Percentiles rank a stretch among this genome's conserved stretches.
phyloP scores from a whole-genome alignment of 2,329 filamentous ascomycete genomes.

The Whalleya microplaca region DNA sequence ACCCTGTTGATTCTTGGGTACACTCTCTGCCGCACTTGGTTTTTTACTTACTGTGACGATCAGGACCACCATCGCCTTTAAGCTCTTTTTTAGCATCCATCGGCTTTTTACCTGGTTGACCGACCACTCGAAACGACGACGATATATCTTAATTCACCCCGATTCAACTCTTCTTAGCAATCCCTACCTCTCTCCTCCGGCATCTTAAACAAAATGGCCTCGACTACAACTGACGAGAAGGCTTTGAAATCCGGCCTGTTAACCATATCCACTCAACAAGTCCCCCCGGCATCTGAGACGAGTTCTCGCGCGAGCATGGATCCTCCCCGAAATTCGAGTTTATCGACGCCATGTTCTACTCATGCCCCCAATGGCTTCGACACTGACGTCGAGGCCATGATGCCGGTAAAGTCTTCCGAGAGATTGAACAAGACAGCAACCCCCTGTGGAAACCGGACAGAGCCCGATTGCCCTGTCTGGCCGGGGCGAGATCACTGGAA shows the following conservation, averaged over 20 bases:
- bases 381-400: conserved; percentile 59
- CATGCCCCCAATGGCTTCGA: conserved; percentile 57
- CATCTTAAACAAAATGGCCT: conserved; percentile 20
- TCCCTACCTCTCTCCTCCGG: background rate
- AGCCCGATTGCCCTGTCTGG: conserved; percentile 60
- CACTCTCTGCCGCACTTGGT: conserved; percentile 5
- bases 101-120: background rate
- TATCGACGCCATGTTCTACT: conserved; percentile 50
- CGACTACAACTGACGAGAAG: conserved; percentile 18
- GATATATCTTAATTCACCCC: conserved; percentile 20
- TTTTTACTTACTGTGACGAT: background rate
- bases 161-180: background rate
- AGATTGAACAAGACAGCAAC: conserved; percentile 40
- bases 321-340: conserved; percentile 40
- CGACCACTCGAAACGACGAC: conserved; percentile 1
- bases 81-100: background rate
- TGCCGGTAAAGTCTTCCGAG: conserved; percentile 45
- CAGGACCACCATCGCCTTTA: background rate
- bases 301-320: conserved; percentile 33
- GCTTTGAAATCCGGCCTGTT: conserved; percentile 20
- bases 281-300: conserved; percentile 25
- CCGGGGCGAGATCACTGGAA: conserved; percentile 64
- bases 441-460: conserved; percentile 40
- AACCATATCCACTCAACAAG: conserved; percentile 27
- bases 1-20: background rate